phyloP scores from a whole-genome alignment of 2,329 filamentous ascomycete genomes.

The Fusarium sp. region DNA sequence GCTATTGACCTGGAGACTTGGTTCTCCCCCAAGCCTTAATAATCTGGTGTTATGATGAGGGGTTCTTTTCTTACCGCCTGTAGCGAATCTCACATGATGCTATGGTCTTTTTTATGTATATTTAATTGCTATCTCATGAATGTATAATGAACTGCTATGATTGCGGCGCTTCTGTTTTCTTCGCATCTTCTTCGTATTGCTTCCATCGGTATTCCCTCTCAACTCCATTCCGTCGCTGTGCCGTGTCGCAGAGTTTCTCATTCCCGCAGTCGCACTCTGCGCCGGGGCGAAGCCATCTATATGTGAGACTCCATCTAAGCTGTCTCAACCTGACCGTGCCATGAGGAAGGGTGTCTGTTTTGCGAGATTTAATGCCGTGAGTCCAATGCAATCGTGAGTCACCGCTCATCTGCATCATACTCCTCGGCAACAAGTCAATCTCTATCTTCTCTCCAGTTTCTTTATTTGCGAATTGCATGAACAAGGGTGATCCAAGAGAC shows the following conservation, averaged over 20 bases:
- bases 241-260: constrained; percentile 64
- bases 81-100: constrained; percentile 10
- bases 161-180: constrained; percentile 13
- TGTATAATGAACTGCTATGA: constrained; percentile 9
- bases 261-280: constrained; percentile 65
- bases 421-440: constrained; percentile 62
- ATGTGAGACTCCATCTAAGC: constrained; percentile 68
- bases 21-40: constrained; percentile 40
- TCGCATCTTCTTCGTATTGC: constrained; percentile 46
- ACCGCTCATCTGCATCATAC: constrained; percentile 65
- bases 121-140: constrained; percentile 15
- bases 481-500: constrained; percentile 57
- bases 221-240: constrained; percentile 60
- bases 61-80: constrained; percentile 9
- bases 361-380: constrained; percentile 67
- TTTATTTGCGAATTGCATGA: constrained; percentile 60
- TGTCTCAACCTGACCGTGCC: constrained; percentile 58
- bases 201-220: constrained; percentile 67
- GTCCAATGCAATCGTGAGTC: constrained; percentile 68
- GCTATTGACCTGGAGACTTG: constrained; percentile 49
- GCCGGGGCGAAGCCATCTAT: constrained; percentile 64
- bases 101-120: constrained; percentile 3
- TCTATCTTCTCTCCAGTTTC: constrained; percentile 53
- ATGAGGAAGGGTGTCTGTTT: constrained; percentile 63
- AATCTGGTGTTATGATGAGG: background rate